Conservation (phyloP, 73 alveolate species). For the Paramecium pentaurelia region DNA sequence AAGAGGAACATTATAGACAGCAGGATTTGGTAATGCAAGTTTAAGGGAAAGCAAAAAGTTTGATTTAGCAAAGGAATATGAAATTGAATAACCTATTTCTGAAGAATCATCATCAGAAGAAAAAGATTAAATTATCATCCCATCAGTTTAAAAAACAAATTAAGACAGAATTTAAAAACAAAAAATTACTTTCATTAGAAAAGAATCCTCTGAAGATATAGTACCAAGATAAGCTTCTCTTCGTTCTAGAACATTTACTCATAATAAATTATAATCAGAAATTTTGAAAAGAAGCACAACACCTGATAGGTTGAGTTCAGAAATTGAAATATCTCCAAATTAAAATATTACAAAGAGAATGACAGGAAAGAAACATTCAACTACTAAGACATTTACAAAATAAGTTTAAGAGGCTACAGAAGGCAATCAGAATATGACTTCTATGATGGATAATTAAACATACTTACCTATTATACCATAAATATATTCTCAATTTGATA, state of each 20-base stretch:
- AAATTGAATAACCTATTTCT: not conserved
- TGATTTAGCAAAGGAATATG: not conserved
- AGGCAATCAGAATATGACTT: not conserved
- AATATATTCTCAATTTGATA: not conserved
- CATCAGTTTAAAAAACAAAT: not conserved
- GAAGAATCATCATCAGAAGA: not conserved
- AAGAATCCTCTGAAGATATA: not conserved
- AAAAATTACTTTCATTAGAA: not conserved
- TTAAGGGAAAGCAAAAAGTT: not conserved
- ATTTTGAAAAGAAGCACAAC: not conserved
- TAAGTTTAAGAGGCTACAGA: not conserved
- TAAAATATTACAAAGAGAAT: not conserved
- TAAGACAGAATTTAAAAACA: not conserved
- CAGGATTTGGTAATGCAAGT: slow-evolving; percentile 1
- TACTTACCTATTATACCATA: not conserved
- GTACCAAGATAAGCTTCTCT: not conserved
- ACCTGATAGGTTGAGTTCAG: not conserved
- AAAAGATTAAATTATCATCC: not conserved
- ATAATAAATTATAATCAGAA: not conserved
- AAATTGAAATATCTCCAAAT: not conserved
- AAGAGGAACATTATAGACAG: not conserved
- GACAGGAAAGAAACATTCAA: not conserved
- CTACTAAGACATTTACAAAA: not conserved
- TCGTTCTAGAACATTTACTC: not conserved
- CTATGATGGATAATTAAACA: slow-evolving; percentile 1